Evolutionary conservation across 768 basidiomycete genomes (phyloP), one percentile per base, ranked within the genome.

Genomic region (Suillus fuscotomentosus): DNA sequence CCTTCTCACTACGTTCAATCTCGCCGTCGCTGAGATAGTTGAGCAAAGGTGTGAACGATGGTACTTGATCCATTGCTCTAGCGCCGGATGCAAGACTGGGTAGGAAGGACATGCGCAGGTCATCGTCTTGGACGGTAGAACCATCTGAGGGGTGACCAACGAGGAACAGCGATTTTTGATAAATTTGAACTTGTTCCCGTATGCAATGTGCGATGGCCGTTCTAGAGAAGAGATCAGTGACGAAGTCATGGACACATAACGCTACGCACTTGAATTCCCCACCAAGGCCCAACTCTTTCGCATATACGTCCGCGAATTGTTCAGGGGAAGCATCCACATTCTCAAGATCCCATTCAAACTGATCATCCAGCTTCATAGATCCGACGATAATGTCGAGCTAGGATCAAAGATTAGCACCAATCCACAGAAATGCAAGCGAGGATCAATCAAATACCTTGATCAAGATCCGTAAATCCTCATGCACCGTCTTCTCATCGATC

Each of bases 321-420:
- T 99, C 97, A 0, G 97, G 96, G 0, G 90, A 90, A 3, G 92
- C 90, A 54, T 84, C 82, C 24, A 81, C 77, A 63, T 91, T 94
- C 69, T 90, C 90, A 43, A 98, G 77, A 75, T 99, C 97, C 97
- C 97, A 99, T 74, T 99, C 97, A 71, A 99, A 97, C 71, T 95
- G 92, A 76, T 99, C 97, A 63, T 94, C 92, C 27, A 99, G 84
- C 75, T 96, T 95, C 80, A 95, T 87, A 8, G 90, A 88, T 27
- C 94, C 97, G 62, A 96, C 90, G 62, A 95, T 93, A 77, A 99
- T 94, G 77, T 99, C 97, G 66, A 99, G 85, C 95, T 98, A 63
- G 45, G 13, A 39, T 7, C 15, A 60, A 63, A 48, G 50, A 53
- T 50, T 60, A 42, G 57, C 13, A 31, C 31, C 3, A 48, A 38